phyloP scores from a whole-genome alignment of 768 basidiomycete genomes.

The Serendipita sp. region DNA sequence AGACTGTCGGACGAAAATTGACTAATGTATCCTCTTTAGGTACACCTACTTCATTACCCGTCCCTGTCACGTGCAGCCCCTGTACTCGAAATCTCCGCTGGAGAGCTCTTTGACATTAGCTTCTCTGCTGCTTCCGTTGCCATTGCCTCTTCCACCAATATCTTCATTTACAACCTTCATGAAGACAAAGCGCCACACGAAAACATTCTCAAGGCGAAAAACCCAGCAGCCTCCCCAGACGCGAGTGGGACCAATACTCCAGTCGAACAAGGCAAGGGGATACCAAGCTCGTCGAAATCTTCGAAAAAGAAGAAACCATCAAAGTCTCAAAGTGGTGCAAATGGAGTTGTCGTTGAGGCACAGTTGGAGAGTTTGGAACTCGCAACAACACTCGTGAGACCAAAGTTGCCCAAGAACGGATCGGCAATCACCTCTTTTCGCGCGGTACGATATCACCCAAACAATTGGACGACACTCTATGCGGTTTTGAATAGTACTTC shows the following conservation, averaged over 20 bases:
- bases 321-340: neutral
- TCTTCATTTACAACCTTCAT: slow-evolving; percentile 7
- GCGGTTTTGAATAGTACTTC: slow-evolving; percentile 55
- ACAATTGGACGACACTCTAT: slow-evolving; percentile 38
- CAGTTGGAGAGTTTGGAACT: slow-evolving; percentile 22
- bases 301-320: slow-evolving; percentile 3
- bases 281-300: neutral
- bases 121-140: slow-evolving; percentile 51
- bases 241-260: neutral
- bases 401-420: slow-evolving; percentile 23
- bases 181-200: slow-evolving; percentile 1
- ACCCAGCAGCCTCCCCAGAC: neutral
- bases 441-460: slow-evolving; percentile 46
- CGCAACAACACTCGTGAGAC: slow-evolving; percentile 37
- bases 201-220: slow-evolving; percentile 7
- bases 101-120: slow-evolving; percentile 76
- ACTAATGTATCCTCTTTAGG: slow-evolving; percentile 22
- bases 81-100: slow-evolving; percentile 38
- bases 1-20: neutral
- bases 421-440: slow-evolving; percentile 38
- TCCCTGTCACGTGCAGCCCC: slow-evolving; percentile 30
- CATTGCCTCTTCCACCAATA: slow-evolving; percentile 3
- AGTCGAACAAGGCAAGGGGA: neutral
- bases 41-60: slow-evolving; percentile 53
- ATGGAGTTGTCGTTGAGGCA: neutral